Conservation (phyloP, 257 asterid species). For the Solanum virginianum region DNA sequence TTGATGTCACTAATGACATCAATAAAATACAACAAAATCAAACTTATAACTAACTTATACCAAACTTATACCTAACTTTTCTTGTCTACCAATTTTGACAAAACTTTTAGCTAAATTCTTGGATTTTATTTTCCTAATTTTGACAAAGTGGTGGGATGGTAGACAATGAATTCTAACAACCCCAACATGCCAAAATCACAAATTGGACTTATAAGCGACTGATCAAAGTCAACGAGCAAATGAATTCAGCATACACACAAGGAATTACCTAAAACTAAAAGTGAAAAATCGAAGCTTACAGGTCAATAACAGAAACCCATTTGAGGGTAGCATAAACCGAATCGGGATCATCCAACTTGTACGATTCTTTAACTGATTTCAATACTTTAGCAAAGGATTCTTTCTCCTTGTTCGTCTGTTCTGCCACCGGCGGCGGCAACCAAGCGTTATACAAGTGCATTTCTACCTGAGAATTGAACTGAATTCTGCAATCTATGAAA, state of each 20-base stretch:
- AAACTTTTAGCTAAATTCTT: too few relatives aligned
- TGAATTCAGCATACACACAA: background rate
- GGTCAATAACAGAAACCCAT: conserved; percentile 81
- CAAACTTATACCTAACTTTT: too few relatives aligned
- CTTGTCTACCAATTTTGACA: too few relatives aligned
- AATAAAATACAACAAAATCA: too few relatives aligned
- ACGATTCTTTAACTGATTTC: conserved; percentile 54
- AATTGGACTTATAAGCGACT: background rate
- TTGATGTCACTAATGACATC: too few relatives aligned
- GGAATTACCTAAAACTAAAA: background rate
- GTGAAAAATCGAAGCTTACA: conserved; percentile 37
- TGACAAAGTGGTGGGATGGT: too few relatives aligned
- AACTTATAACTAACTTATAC: too few relatives aligned
- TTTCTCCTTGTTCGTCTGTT: conserved; percentile 69
- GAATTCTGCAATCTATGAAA: background rate
- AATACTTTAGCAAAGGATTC: conserved; percentile 72
- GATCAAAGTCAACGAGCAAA: background rate
- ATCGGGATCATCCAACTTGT: conserved; percentile 65
- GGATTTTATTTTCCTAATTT: too few relatives aligned
- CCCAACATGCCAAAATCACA: background rate
- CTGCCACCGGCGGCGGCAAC: conserved; percentile 98
- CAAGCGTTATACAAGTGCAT: conserved; percentile 98
- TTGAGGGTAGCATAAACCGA: conserved; percentile 85
- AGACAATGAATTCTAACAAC: too few relatives aligned
- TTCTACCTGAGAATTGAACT: background rate